Percentiles rank a stretch among this genome's conserved stretches.
Conservation (phyloP, 2,329 filamentous ascomycete species). For the Claviceps citrina region DNA sequence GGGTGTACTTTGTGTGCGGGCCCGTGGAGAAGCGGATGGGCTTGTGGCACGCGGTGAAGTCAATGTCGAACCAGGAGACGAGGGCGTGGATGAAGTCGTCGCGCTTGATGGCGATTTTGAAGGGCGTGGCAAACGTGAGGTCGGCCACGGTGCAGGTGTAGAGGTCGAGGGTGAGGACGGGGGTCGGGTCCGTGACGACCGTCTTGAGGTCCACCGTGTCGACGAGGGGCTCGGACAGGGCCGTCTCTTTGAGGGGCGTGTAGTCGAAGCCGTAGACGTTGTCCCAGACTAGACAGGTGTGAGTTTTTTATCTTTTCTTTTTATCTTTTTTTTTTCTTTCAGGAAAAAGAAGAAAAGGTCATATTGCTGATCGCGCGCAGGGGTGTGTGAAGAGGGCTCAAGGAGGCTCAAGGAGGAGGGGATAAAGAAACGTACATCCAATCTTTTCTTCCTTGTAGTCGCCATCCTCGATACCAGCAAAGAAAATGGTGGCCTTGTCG, state of each 20-base stretch:
- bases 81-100: conserved; percentile 93
- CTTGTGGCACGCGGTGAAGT: conserved; percentile 97
- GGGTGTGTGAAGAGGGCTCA: too few species aligned
- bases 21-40: conserved; percentile 92
- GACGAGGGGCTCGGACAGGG: conserved; percentile 87
- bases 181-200: conserved; percentile 78
- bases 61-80: conserved; percentile 98
- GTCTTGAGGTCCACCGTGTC: conserved; percentile 97
- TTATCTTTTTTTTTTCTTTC: too few species aligned
- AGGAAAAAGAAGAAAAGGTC: too few species aligned
- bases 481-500: conserved; percentile 94
- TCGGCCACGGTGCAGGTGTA: conserved; percentile 78
- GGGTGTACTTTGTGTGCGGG: conserved; percentile 96
- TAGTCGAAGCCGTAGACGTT: conserved; percentile 99
- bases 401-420: too few species aligned
- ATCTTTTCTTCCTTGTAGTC: conserved; percentile 99
- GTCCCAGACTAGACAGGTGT: conserved; percentile 74
- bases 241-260: conserved; percentile 80
- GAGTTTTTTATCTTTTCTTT: background rate
- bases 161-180: conserved; percentile 77
- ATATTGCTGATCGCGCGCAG: too few species aligned
- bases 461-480: conserved; percentile 93
- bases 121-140: conserved; percentile 68
- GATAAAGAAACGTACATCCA: conserved; percentile 79
- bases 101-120: conserved; percentile 60